Conservation (phyloP, 768 basidiomycete genomes). For the Tubosaeta sp. region DNA sequence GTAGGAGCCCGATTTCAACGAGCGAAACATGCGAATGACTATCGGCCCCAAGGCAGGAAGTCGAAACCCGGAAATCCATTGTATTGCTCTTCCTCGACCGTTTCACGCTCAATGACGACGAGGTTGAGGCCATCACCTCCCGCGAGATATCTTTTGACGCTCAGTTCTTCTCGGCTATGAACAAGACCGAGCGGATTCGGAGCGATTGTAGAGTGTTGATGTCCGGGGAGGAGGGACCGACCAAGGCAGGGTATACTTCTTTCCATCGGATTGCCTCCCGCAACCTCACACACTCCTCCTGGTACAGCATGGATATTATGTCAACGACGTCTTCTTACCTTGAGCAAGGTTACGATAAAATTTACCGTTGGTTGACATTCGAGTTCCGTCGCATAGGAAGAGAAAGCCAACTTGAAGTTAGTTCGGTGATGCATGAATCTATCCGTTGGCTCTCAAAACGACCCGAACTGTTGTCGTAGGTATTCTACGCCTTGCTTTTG, state of each 20-base stretch:
- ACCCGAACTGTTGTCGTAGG: conserved; percentile 60
- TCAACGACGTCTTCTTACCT: conserved; percentile 72
- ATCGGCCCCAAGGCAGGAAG: conserved; percentile 48
- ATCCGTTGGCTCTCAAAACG: conserved; percentile 70
- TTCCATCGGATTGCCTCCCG: neutral
- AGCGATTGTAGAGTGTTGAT: conserved; percentile 83
- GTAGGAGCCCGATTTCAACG: conserved; percentile 34
- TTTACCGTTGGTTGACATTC: conserved; percentile 78
- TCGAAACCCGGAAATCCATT: conserved; percentile 69
- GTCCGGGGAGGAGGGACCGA: conserved; percentile 77
- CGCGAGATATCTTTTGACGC: conserved; percentile 72
- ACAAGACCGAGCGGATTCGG: conserved; percentile 78
- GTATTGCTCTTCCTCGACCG: conserved; percentile 75
- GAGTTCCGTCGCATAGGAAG: conserved; percentile 79
- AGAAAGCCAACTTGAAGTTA: conserved; percentile 71
- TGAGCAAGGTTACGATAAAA: conserved; percentile 88
- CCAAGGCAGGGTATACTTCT: conserved; percentile 63
- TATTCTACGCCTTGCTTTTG: neutral
- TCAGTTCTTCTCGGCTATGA: conserved; percentile 81
- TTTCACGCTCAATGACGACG: conserved; percentile 77
- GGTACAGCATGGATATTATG: conserved; percentile 81
- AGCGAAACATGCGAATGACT: neutral
- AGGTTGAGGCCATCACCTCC: conserved; percentile 70
- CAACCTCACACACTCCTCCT: neutral
- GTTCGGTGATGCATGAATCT: conserved; percentile 60